A percentile compares a stretch with the other conserved stretches of the same genome.
phyloP scores from a whole-genome alignment of 345 rosid species.

The Salix dunnii region DNA sequence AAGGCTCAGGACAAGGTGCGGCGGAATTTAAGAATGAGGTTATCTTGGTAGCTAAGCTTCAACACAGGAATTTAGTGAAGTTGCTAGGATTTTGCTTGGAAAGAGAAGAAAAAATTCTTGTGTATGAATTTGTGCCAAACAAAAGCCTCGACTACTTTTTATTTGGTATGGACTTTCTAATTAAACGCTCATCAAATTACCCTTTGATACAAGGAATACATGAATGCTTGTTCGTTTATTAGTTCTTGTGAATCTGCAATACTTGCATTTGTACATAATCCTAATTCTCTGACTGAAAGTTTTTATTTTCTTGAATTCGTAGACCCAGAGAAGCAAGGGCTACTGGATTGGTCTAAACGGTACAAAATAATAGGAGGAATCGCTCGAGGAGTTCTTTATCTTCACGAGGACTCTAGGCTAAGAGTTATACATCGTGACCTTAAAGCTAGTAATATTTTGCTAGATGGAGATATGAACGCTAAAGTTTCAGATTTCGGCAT shows the following conservation, averaged over 20 bases:
- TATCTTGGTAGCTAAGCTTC: conserved; percentile 38
- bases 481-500: conserved; percentile 28
- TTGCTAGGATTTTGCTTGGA: conserved; percentile 44
- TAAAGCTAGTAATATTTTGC: conserved; percentile 22
- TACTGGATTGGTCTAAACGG: conserved; percentile 17
- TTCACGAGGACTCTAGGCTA: conserved; percentile 21
- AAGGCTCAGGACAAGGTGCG: conserved; percentile 38
- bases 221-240: background rate
- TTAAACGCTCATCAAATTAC: background rate
- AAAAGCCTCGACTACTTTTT: conserved; percentile 42
- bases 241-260: background rate
- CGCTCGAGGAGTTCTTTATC: conserved; percentile 25
- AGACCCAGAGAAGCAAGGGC: conserved; percentile 10
- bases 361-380: conserved; percentile 19
- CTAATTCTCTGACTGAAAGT: background rate
- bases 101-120: conserved; percentile 43
- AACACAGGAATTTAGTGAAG: conserved; percentile 49
- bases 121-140: conserved; percentile 49
- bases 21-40: conserved; percentile 52
- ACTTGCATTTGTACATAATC: background rate
- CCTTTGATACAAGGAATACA: background rate
- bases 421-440: conserved; percentile 25
- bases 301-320: background rate
- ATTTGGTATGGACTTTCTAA: conserved; percentile 24
- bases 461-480: conserved; percentile 24